Evolutionary conservation across 1,139 yeast species (phyloP), one percentile per base, ranked within the genome.

Genomic region (Taiozyma sp.): DNA sequence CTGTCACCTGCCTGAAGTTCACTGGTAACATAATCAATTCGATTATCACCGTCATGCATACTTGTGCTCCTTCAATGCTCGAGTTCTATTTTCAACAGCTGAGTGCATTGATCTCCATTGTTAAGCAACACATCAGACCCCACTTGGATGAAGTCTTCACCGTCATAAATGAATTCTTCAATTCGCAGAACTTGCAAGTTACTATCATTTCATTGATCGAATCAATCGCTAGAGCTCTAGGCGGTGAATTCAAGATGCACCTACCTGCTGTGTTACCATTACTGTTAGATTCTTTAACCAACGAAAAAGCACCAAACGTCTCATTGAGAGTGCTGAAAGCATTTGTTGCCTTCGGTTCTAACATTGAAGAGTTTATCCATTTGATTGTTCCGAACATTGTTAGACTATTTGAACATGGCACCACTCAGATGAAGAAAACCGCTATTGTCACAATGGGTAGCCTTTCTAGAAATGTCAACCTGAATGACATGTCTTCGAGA

Each of bases 31-130:
- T 93, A 14, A 83, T 95, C 43, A 97, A 97, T 0, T 97, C 96
- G 0, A 81, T 93, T 55, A 75, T 89, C 39, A 78, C 78, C 46
- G 97, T 91, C 3, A 89, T 95, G 91, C 83, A 84, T 53, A 76
- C 84, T 1, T 89, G 96, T 64, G 88, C 93, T 19, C 83, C 85
- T 2, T 80, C 88, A 0, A 81, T 89, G 82, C 75, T 89, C 24
- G 96, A 89, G 61, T 87, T 91, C 55, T 88, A 91, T 63, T 90
- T 95, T 68, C 93, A 90, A 60, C 97, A 93, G 61, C 71, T 95
- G 51, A 85, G 95, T 13, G 84, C 85, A 3, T 73, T 95, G 55
- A 85, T 91, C 10, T 71, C 80, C 42, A 88, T 90, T 56, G 97
- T 91, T 21, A 89, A 88, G 58, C 95, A 89, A 62, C 97, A 93